Evolutionary conservation across 805 yeast species (phyloP).

Genomic region (Candida oleophila): DNA sequence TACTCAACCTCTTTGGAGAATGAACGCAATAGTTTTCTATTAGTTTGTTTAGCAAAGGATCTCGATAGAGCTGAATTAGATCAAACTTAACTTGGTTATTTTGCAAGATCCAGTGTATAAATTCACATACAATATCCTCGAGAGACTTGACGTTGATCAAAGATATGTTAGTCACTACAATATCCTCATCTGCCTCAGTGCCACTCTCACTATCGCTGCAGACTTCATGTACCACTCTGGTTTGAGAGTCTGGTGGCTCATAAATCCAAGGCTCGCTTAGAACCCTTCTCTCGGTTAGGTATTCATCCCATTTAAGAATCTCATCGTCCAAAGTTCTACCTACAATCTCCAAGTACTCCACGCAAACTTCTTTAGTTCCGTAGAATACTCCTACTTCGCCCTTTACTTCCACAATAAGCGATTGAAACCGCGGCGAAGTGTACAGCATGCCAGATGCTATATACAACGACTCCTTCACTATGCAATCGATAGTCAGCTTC

Average conservation of each 20-base stretch:
- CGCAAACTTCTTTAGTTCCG: slow-evolving; percentile 10
- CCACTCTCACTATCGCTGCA: not conserved
- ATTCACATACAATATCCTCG: slow-evolving; percentile 10
- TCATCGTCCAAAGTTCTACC: slow-evolving; percentile 23
- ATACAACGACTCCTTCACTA: slow-evolving; percentile 13
- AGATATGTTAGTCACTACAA: not conserved
- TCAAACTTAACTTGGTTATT: slow-evolving; percentile 15
- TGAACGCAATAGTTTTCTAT: slow-evolving; percentile 12
- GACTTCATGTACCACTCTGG: not conserved
- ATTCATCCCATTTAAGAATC: slow-evolving; percentile 26
- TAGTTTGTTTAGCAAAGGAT: slow-evolving; percentile 13
- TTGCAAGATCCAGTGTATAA: slow-evolving; percentile 20
- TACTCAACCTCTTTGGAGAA: slow-evolving; percentile 7
- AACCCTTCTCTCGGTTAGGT: slow-evolving; percentile 16
- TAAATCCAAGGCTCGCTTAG: slow-evolving; percentile 28
- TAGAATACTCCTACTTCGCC: slow-evolving; percentile 12
- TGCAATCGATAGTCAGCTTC: slow-evolving; percentile 25
- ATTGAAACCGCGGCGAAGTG: slow-evolving; percentile 17
- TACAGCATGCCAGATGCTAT: slow-evolving; percentile 10
- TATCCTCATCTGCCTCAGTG: not conserved
- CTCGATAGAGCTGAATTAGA: slow-evolving; percentile 20
- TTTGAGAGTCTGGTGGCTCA: not conserved
- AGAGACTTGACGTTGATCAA: not conserved
- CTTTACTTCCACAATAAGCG: slow-evolving; percentile 21
- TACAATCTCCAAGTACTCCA: slow-evolving; percentile 11